Evolutionary conservation across 2,329 filamentous ascomycete genomes (phyloP), one percentile per base, ranked within the genome.

Genomic region (Celoporthe dispersa): DNA sequence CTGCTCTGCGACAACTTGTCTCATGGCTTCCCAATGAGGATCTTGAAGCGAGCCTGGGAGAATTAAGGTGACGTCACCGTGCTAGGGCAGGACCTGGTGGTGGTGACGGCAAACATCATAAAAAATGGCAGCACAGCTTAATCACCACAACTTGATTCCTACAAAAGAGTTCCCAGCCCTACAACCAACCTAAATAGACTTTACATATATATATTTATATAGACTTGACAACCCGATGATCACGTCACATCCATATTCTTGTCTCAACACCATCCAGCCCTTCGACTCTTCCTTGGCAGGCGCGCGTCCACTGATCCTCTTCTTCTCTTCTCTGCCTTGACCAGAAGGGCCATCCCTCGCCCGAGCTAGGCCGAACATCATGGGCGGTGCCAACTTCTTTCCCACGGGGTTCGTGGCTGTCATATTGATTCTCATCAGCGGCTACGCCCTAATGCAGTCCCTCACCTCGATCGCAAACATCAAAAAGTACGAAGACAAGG

Each of bases 401-500:
- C 61, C 60, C 25, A 68, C 60, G 61, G 72, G 66, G 63, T 55
- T 73, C 59, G 64, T 74, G 73, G 74, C 72, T 25, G 44, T 65
- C 35, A 64, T 62, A 61, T 48, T 73, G 68, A 68, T 70, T 35
- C 35, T 73, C 44, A 53, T 75, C 66, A 77, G 76, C 66, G 73
- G 65, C 63, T 76, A 73, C 67, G 73, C 73, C 6, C 66, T 76
- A 33, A 68, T 55, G 9, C 71, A 76, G 41, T 77, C 77, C 25
- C 41, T 70, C 7, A 69, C 72, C 39, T 77, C 77, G 3, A 77
- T 78, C 55, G 71, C 74, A 7, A 76, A 75, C 62, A 73, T 79
- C 22, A 74, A 68, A 19, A 75, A 72, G 28, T 78, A 78, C 72
- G 76, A 78, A 63, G 67, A 69, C 4, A 75, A 76, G 31, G 77